Base-by-base conservation (phyloP, 140 eudicot genomes). In the Artemisia princeps region DNA sequence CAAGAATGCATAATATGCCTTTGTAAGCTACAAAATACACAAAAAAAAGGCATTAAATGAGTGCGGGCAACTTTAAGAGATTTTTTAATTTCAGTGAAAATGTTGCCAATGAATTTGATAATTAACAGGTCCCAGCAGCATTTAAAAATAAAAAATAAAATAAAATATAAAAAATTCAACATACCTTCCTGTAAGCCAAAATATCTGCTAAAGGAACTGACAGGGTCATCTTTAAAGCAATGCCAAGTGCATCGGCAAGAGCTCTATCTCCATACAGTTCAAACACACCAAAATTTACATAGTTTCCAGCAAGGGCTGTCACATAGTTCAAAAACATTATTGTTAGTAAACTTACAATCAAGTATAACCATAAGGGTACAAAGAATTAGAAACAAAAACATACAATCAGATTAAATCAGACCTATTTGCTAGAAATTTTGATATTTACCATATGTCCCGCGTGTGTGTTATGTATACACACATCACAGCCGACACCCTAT, bases 221-320 rank as follows among this genome's bases (percentile, higher is more conserved):
- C 10, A 86, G 72, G 15, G 85, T 80, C 95, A 94, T 86, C 86
- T 86, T 94, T 58, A 94, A 73, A 62, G 94, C 82, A 71, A 88
- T 81, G 63, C 84, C 94, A 72, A 88, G 95, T 49, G 95, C 99
- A 84, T 94, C 95, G 0, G 89, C 87, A 65, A 94, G 96, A 68
- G 99, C 96, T 80, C 95, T 86, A 76, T 94, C 99, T 30, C 96
- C 99, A 69, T 94, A 94, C 54, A 94, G 78, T 69, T 94, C 99
- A 75, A 94, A 94, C 58, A 94, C 99, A 0, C 99, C 99, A 74
- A 94, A 94, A 69, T 94, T 94, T 50, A 88, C 95, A 77, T 88
- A 94, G 69, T 86, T 94, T 60, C 99, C 99, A 74, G 86, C 80
- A 65, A 94, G 95, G 12, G 99, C 99, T 94, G 88, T 49, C 64